These are phyloP conservation scores for Polytrichum commune DNA, from an alignment of 225 moss, liverwort and hornwort genomes.

Conservation along the genomic window DNA sequence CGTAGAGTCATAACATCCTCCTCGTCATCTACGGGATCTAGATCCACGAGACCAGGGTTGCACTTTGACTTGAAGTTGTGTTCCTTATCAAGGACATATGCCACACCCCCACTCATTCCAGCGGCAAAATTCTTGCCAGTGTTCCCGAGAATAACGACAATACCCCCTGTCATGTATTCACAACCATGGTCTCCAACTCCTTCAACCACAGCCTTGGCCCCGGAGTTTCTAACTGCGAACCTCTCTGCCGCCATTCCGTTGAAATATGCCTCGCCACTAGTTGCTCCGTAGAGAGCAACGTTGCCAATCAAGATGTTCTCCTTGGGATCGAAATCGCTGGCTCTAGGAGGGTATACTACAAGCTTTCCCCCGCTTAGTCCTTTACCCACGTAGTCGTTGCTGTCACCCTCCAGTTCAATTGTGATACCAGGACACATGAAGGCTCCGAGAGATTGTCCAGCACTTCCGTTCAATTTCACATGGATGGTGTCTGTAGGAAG, in stretches of 20 bases:
- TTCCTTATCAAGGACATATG: constrained; percentile 61
- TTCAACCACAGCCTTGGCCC: constrained; percentile 72
- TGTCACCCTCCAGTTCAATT: constrained; percentile 69
- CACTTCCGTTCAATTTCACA: constrained; percentile 60
- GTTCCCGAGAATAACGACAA: constrained; percentile 58
- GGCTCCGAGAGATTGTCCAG: constrained; percentile 67
- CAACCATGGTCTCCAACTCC: constrained; percentile 78
- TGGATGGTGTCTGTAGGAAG: constrained; percentile 48
- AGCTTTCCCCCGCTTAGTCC: constrained; percentile 68
- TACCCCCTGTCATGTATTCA: constrained; percentile 79
- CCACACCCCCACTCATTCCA: constrained; percentile 75
- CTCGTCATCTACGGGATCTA: constrained; percentile 62
- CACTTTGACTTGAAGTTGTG: constrained; percentile 51
- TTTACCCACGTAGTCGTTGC: constrained; percentile 80
- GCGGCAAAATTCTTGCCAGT: constrained; percentile 77
- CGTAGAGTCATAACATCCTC: constrained; percentile 63
- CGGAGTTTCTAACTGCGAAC: constrained; percentile 69
- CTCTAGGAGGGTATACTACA: constrained; percentile 53
- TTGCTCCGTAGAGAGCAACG: constrained; percentile 72
- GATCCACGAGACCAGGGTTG: constrained; percentile 60
- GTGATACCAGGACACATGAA: constrained; percentile 64
- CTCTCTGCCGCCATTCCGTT: constrained; percentile 77
- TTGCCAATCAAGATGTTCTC: constrained; percentile 80
- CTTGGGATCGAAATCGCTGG: constrained; percentile 67
- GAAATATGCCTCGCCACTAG: constrained; percentile 68